These are phyloP conservation scores for Sugiyamaella valdiviana DNA, from an alignment of 805 yeast genomes.

Conservation along the genomic window DNA sequence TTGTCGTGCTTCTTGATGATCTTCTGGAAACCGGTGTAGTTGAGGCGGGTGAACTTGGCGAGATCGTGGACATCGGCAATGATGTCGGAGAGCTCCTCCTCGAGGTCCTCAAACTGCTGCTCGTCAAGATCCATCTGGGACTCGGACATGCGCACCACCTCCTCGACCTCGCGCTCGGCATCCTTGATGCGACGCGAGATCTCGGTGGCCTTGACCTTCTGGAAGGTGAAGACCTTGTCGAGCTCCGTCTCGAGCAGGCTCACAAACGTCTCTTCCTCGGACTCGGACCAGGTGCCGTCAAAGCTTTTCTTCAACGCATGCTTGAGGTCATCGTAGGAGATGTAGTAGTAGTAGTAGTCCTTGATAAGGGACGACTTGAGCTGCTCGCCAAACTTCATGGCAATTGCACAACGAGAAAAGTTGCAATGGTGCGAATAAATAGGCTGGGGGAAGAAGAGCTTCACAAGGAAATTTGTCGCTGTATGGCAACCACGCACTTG, in stretches of 20 bases:
- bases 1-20: slow-evolving; percentile 96
- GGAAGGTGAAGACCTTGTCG: slow-evolving; percentile 89
- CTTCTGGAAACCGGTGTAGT: slow-evolving; percentile 95
- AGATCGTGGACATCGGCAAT: slow-evolving; percentile 97
- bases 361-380: slow-evolving; percentile 81
- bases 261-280: slow-evolving; percentile 76
- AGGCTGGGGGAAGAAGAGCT: too few species aligned
- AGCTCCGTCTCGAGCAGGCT: slow-evolving; percentile 70
- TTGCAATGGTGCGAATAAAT: too few species aligned
- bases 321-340: slow-evolving; percentile 86
- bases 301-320: slow-evolving; percentile 64
- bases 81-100: slow-evolving; percentile 73
- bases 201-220: slow-evolving; percentile 81
- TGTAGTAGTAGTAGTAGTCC: slow-evolving; percentile 85
- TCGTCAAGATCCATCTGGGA: slow-evolving; percentile 46
- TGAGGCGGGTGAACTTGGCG: slow-evolving; percentile 86
- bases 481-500: too few species aligned
- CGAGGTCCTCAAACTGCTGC: slow-evolving; percentile 65
- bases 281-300: slow-evolving; percentile 58
- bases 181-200: slow-evolving; percentile 79
- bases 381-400: slow-evolving; percentile 95
- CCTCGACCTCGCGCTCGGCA: slow-evolving; percentile 64
- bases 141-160: slow-evolving; percentile 53
- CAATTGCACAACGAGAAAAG: neutral
- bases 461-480: too few species aligned